Conservation (phyloP, 495 filamentous ascomycete species). For the Podospora tetraspora region DNA sequence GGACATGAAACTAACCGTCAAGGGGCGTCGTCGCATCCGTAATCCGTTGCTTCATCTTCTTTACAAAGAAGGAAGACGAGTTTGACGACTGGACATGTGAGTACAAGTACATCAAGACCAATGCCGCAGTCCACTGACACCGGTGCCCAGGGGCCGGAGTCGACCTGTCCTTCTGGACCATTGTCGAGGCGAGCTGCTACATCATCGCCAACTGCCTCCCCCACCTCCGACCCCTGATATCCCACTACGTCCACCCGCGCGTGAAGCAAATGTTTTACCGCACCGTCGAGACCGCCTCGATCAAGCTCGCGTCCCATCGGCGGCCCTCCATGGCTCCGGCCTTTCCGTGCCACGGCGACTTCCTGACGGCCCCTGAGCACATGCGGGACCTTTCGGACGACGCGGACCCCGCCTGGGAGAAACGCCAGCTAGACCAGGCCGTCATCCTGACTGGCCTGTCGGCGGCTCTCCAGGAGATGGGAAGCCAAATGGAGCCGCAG, state of each 20-base stretch:
- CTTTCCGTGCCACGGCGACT: background rate
- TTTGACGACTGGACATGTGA: slow-evolving; percentile 14
- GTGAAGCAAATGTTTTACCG: slow-evolving; percentile 7
- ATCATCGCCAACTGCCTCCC: slow-evolving; percentile 17
- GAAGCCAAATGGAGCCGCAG: background rate
- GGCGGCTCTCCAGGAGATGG: background rate
- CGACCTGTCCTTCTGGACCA: slow-evolving; percentile 12
- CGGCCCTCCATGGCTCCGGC: background rate
- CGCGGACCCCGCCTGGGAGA: background rate
- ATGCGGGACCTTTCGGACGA: background rate
- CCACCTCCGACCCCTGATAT: slow-evolving; percentile 12
- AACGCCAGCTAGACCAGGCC: background rate
- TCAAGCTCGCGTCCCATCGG: background rate
- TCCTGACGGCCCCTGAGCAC: background rate
- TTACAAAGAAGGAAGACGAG: slow-evolving; percentile 5
- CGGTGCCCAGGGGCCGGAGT: slow-evolving; percentile 8
- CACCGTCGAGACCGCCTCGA: slow-evolving; percentile 2
- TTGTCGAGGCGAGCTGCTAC: slow-evolving; percentile 16
- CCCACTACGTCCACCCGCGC: slow-evolving; percentile 9
- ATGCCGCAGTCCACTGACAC: background rate
- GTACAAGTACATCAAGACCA: background rate
- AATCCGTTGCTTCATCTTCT: slow-evolving; percentile 14
- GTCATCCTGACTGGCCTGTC: background rate
- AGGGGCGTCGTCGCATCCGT: slow-evolving; percentile 20
- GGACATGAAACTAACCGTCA: background rate